These are phyloP conservation scores for Lupinus albus DNA, from an alignment of 306 rosid species.

Conservation along the genomic window DNA sequence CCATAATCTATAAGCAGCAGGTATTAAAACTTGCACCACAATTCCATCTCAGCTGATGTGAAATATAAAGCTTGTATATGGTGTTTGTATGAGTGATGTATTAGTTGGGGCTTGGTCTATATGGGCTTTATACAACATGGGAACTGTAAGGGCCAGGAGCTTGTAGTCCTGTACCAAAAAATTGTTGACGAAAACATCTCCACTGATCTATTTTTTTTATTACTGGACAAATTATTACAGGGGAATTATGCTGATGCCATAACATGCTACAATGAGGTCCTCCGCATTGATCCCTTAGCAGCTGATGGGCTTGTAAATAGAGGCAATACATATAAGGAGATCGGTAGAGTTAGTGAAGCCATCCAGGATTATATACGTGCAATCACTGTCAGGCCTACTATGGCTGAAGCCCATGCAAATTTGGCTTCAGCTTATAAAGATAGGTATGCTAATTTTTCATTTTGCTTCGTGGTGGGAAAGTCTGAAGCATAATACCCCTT, in stretches of 20 bases:
- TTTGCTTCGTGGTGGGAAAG: slow-evolving; percentile 10
- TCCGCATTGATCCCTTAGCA: slow-evolving; percentile 96
- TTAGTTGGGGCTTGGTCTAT: neutral
- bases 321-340: slow-evolving; percentile 98
- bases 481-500: neutral
- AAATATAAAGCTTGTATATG: neutral
- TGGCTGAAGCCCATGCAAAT: slow-evolving; percentile 99
- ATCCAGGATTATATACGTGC: slow-evolving; percentile 88
- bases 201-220: slow-evolving; percentile 18
- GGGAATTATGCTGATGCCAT: slow-evolving; percentile 97
- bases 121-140: neutral
- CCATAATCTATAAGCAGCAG: slow-evolving; percentile 95
- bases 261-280: slow-evolving; percentile 97
- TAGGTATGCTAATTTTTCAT: slow-evolving; percentile 53
- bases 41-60: neutral
- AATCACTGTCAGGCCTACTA: slow-evolving; percentile 74
- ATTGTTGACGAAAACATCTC: neutral
- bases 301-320: slow-evolving; percentile 99
- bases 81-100: slow-evolving; percentile 10
- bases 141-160: slow-evolving; percentile 7
- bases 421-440: slow-evolving; percentile 98
- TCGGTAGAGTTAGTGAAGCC: slow-evolving; percentile 95
- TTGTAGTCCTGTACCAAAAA: neutral
- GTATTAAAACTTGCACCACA: slow-evolving; percentile 40
- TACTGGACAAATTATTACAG: slow-evolving; percentile 46